Base-by-base conservation (phyloP, 208 protist species). In the Trypanosomatidae sp. region DNA sequence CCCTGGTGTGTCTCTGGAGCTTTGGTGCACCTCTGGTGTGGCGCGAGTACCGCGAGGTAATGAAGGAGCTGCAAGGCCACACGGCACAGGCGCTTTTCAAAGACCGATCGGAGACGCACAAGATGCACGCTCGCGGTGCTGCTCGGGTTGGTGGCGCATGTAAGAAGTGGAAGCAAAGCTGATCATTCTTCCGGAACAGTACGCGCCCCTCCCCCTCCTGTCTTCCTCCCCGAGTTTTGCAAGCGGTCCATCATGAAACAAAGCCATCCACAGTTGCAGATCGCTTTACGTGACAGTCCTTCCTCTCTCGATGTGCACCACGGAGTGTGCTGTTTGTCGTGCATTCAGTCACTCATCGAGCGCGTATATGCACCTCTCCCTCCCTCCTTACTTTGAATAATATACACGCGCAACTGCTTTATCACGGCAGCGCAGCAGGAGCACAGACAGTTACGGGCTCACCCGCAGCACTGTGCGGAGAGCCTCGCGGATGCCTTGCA, bases 71-170 rank as follows among this genome's bases (percentile, higher is more conserved):
- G 39, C 60, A 79, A 41, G 65, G 72, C 2, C 81, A 89, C 72
- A 83, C 79, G 0, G 46, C 75, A 49, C 33, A 75, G 25, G 73
- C 73, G 1, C 62, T 89, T 30, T 86, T 77, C 69, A 81, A 81
- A 56, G 81, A 89, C 50, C 84, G 84, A 25, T 71, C 70, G 3
- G 79, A 86, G 50, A 46, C 81, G 74, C 52, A 47, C 7, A 70
- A 79, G 30, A 71, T 87, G 19, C 75, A 44, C 1, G 62, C 75
- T 44, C 68, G 69, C 50, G 8, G 30, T 50, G 44, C 15, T 59
- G 43, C 64, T 22, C 43, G 28, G 12, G 64, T n/a, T 58, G 30
- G 30, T 44, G 46, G 72, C 49, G 46, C 68, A 73, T 39, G 46
- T 65, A 69, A 43, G 33, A 69, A 58, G 30, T n/a, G 28, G 66